phyloP scores from a whole-genome alignment of 306 rosid genomes.

The Mimosa bimucronata region DNA sequence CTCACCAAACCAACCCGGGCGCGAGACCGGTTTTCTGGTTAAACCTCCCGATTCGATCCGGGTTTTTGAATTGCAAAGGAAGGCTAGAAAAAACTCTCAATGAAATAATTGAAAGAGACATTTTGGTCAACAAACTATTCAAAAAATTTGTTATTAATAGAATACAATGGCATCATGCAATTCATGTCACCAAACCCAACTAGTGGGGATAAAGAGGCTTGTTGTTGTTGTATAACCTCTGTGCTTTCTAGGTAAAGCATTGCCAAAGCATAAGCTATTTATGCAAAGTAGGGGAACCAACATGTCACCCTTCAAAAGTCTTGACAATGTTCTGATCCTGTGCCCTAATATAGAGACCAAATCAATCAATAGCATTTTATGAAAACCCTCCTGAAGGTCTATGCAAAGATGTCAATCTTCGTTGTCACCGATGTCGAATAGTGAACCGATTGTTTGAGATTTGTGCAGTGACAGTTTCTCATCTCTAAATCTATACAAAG shows the following conservation, averaged over 20 bases:
- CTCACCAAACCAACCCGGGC: no score
- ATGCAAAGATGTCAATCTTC: conserved; percentile 47
- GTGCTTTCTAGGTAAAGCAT: not conserved
- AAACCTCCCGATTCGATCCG: no score
- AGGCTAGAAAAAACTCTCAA: no score
- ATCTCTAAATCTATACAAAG: conserved; percentile 46
- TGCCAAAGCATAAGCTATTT: not conserved
- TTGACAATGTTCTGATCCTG: not conserved
- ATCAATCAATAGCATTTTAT: conserved; percentile 5
- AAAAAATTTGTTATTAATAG: no score
- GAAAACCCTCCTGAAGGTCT: conserved; percentile 14
- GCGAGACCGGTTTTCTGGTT: no score
- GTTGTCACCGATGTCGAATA: conserved; percentile 58
- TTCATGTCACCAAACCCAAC: no score
- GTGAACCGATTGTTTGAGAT: conserved; percentile 42
- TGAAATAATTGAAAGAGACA: no score
- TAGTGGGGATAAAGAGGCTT: no score
- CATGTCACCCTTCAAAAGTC: not conserved
- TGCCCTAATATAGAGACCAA: conserved; percentile 7
- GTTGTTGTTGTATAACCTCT: not conserved
- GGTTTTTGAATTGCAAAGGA: no score
- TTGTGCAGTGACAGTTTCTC: conserved; percentile 37
- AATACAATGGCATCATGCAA: no score
- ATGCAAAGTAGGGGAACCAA: not conserved
- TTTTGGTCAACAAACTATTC: no score